These are phyloP conservation scores for Allium cepa DNA, from an alignment of 106 monocot genomes.

Conservation along the genomic window DNA sequence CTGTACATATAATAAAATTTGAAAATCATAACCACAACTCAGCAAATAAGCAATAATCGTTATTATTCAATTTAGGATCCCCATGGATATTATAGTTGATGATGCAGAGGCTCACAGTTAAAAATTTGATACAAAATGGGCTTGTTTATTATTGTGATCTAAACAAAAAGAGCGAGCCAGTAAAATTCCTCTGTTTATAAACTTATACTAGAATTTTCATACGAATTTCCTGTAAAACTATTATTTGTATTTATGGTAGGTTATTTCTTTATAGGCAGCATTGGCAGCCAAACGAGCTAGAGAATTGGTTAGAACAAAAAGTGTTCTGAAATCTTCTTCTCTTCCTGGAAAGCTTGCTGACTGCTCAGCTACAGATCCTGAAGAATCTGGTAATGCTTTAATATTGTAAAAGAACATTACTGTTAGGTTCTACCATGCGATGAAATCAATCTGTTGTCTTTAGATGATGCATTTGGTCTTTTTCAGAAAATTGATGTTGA, in stretches of 20 bases:
- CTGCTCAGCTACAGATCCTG: constrained; percentile 81
- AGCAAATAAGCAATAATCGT: too few species aligned
- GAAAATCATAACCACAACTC: too few species aligned
- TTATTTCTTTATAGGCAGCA: constrained; percentile 56
- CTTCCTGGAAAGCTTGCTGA: constrained; percentile 97
- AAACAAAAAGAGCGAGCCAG: too few species aligned
- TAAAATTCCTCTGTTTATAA: too few species aligned
- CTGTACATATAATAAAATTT: too few species aligned
- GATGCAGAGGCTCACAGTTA: too few species aligned
- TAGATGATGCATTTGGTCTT: not conserved
- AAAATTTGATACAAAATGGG: too few species aligned
- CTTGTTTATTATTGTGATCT: too few species aligned
- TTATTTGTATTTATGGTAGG: not conserved
- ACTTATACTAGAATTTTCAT: too few species aligned
- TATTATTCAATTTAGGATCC: too few species aligned
- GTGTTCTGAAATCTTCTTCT: constrained; percentile 90
- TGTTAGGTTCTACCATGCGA: not conserved
- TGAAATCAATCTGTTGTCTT: not conserved
- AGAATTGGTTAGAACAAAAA: constrained; percentile 93
- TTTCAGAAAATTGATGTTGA: not conserved
- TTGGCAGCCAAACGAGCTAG: constrained; percentile 93
- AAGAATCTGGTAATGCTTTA: constrained; percentile 67
- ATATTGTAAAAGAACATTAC: not conserved
- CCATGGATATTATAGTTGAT: too few species aligned
- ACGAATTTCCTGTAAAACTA: too few species aligned